These are phyloP conservation scores for Blastosporella zonata DNA, from an alignment of 1,284 basidiomycete species.

Conservation along the genomic window DNA sequence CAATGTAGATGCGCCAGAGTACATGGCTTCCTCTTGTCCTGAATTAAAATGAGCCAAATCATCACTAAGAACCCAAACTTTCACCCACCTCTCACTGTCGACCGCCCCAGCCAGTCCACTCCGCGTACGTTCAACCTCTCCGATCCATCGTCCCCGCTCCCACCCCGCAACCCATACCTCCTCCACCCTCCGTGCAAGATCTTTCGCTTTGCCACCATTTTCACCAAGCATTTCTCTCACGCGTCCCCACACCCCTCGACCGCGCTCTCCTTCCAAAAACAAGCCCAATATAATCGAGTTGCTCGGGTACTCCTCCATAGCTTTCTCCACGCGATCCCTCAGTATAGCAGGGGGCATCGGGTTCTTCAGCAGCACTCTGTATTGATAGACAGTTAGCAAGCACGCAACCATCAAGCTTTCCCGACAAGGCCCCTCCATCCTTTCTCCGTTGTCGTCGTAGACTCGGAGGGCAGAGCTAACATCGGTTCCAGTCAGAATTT, in stretches of 20 bases:
- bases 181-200: conserved; percentile 53
- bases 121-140: conserved; percentile 68
- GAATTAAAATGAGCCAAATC: conserved; percentile 18
- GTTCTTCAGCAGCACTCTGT: conserved; percentile 52
- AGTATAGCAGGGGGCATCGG: conserved; percentile 59
- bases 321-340: conserved; percentile 54
- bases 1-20: conserved; percentile 79
- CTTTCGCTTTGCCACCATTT: conserved; percentile 45
- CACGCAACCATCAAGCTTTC: conserved; percentile 63
- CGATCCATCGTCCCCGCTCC: conserved; percentile 68
- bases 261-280: conserved; percentile 77
- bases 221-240: conserved; percentile 55
- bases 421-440: conserved; percentile 33
- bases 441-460: conserved; percentile 42
- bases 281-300: conserved; percentile 76
- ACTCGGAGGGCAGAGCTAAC: conserved; percentile 41
- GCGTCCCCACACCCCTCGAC: conserved; percentile 71
- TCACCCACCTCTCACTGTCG: conserved; percentile 59
- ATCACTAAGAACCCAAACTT: not conserved
- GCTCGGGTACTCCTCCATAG: conserved; percentile 59
- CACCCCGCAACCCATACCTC: conserved; percentile 79
- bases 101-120: conserved; percentile 59
- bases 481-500: conserved; percentile 50
- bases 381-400: conserved; percentile 61
- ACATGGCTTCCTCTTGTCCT: conserved; percentile 69